A percentile compares a stretch with the other conserved stretches of the same genome.
These are phyloP conservation scores for Penicillium parvum DNA, from an alignment of 495 filamentous ascomycete genomes.

Conservation along the genomic window DNA sequence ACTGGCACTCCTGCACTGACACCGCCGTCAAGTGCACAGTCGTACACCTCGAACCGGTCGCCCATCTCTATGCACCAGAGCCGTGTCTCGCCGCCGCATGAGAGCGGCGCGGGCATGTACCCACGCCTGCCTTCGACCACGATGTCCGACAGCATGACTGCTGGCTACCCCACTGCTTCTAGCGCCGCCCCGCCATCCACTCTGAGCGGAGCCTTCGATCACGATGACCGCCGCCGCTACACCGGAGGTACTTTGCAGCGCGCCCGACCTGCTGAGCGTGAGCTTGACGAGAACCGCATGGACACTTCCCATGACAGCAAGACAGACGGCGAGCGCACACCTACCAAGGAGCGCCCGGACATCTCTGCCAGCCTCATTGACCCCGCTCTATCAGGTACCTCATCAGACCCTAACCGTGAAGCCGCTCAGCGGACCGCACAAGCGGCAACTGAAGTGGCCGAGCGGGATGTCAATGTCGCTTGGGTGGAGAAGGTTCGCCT, in stretches of 20 bases:
- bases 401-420: slow-evolving; percentile 37
- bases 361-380: slow-evolving; percentile 52
- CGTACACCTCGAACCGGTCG: slow-evolving; percentile 82
- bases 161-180: slow-evolving; percentile 57
- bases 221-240: slow-evolving; percentile 76
- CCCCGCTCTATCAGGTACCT: slow-evolving; percentile 42
- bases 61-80: slow-evolving; percentile 59
- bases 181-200: slow-evolving; percentile 69
- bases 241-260: slow-evolving; percentile 85
- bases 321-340: slow-evolving; percentile 43
- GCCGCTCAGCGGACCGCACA: slow-evolving; percentile 41
- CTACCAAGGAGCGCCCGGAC: slow-evolving; percentile 33
- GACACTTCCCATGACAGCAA: slow-evolving; percentile 53
- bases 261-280: slow-evolving; percentile 47
- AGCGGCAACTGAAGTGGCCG: slow-evolving; percentile 44
- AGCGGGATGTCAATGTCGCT: slow-evolving; percentile 55
- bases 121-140: slow-evolving; percentile 76
- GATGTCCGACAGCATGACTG: slow-evolving; percentile 48
- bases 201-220: slow-evolving; percentile 75
- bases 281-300: slow-evolving; percentile 40
- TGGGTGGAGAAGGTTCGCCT: slow-evolving; percentile 84
- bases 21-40: slow-evolving; percentile 80
- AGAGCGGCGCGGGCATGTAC: slow-evolving; percentile 68
- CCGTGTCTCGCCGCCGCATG: slow-evolving; percentile 61
- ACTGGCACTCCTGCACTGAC: slow-evolving; percentile 79